phyloP scores from a whole-genome alignment of 352 stramenopile species.

The Phytophthora colocasiae region DNA sequence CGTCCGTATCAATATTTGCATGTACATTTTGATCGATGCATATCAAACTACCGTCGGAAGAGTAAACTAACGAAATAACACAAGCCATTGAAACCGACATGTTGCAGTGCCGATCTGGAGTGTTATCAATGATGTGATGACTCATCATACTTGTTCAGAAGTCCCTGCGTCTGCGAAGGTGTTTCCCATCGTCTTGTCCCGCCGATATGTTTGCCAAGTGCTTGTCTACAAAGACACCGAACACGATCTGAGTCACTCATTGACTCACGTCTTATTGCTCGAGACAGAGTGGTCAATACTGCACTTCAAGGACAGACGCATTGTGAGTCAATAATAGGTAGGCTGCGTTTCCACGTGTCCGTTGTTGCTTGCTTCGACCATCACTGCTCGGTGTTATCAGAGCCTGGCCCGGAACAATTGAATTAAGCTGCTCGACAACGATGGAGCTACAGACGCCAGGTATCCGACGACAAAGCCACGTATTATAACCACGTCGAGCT shows the following conservation, averaged over 20 bases:
- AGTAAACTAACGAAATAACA: conserved; percentile 43
- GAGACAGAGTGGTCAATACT: not conserved
- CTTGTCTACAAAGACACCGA: conserved; percentile 3
- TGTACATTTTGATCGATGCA: conserved; percentile 40
- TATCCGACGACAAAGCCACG: not conserved
- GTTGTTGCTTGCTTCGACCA: not conserved
- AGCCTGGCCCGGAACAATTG: not conserved
- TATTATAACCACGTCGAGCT: not conserved
- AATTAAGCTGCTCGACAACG: conserved; percentile 2
- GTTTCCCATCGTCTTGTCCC: too few species aligned
- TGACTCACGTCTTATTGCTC: not conserved
- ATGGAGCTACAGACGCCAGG: not conserved
- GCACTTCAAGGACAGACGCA: not conserved
- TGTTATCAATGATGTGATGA: too few species aligned
- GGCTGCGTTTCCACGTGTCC: conserved; percentile 7
- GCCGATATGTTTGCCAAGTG: not conserved
- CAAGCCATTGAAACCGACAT: conserved; percentile 13
- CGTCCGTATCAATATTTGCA: conserved; percentile 28
- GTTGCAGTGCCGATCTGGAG: not conserved
- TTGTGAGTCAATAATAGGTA: not conserved
- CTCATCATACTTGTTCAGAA: too few species aligned
- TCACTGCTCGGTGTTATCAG: conserved; percentile 1
- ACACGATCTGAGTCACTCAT: not conserved
- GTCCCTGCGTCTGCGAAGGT: too few species aligned
- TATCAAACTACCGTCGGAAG: conserved; percentile 28